phyloP scores from a whole-genome alignment of 768 basidiomycete genomes.

The Serpula lacrymans region DNA sequence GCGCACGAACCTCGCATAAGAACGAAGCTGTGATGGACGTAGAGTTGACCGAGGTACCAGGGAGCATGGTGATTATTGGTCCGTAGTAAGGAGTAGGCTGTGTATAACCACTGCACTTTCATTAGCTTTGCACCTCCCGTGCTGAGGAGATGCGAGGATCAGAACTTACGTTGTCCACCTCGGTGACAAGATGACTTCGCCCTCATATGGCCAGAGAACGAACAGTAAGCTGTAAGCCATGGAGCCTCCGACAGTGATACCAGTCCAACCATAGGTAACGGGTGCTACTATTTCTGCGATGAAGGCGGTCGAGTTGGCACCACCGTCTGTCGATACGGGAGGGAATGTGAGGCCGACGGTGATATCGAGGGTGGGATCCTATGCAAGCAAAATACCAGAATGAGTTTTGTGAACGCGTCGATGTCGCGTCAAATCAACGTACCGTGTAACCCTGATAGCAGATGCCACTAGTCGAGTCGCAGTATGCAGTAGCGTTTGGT shows the following conservation, averaged over 20 bases:
- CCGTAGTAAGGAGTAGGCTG: slow-evolving; percentile 19
- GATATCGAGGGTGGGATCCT: slow-evolving; percentile 6
- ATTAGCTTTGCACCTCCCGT: no score
- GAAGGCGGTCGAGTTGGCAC: slow-evolving; percentile 18
- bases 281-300: slow-evolving; percentile 24
- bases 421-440: not conserved
- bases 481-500: slow-evolving; percentile 1
- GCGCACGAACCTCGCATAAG: slow-evolving; percentile 24
- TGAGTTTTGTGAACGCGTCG: not conserved
- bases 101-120: slow-evolving; percentile 21
- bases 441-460: slow-evolving; percentile 3
- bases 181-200: slow-evolving; percentile 19
- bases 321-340: not conserved
- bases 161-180: slow-evolving; percentile 22
- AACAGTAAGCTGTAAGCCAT: slow-evolving; percentile 27
- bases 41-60: slow-evolving; percentile 18
- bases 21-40: slow-evolving; percentile 25
- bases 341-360: slow-evolving; percentile 5
- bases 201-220: slow-evolving; percentile 21
- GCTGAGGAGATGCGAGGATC: not conserved
- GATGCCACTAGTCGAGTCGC: slow-evolving; percentile 3
- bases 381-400: not conserved
- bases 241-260: slow-evolving; percentile 21
- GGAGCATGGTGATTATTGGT: slow-evolving; percentile 21
- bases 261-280: slow-evolving; percentile 21